Percentiles rank a stretch among this genome's conserved stretches.
These are phyloP conservation scores for Allium fistulosum DNA, from an alignment of 106 monocot genomes.

Conservation along the genomic window DNA sequence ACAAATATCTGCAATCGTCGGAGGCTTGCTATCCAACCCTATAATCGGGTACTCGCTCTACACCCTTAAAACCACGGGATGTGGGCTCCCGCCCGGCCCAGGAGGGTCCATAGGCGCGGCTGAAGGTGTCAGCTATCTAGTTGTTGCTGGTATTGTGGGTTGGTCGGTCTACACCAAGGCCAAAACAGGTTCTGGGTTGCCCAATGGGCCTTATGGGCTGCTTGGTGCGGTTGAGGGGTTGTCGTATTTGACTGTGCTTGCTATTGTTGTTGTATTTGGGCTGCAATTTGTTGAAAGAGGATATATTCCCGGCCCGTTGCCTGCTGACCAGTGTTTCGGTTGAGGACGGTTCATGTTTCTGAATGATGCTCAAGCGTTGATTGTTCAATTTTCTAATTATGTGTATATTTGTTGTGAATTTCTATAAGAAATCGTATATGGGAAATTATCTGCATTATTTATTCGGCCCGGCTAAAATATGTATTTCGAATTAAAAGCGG, in stretches of 20 bases:
- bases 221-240: constrained; percentile 82
- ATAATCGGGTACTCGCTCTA: constrained; percentile 65
- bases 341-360: constrained; percentile 9
- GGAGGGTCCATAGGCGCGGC: constrained; percentile 47
- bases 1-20: constrained; percentile 22
- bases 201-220: constrained; percentile 66
- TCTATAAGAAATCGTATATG: too few species aligned
- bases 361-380: too few species aligned
- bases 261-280: constrained; percentile 68
- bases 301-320: constrained; percentile 69
- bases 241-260: constrained; percentile 53
- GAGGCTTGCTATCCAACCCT: constrained; percentile 48
- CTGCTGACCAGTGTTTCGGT: constrained; percentile 85
- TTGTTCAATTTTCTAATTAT: too few species aligned
- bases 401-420: too few species aligned
- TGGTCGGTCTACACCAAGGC: constrained; percentile 81
- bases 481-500: too few species aligned
- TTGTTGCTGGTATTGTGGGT: constrained; percentile 52
- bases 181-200: constrained; percentile 66
- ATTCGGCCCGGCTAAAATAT: too few species aligned
- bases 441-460: too few species aligned
- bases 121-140: constrained; percentile 87
- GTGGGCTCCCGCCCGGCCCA: constrained; percentile 83
- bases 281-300: constrained; percentile 61
- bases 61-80: constrained; percentile 84